Conservation (phyloP, 2,329 filamentous ascomycete genomes). For the Remersonia thermophila region DNA sequence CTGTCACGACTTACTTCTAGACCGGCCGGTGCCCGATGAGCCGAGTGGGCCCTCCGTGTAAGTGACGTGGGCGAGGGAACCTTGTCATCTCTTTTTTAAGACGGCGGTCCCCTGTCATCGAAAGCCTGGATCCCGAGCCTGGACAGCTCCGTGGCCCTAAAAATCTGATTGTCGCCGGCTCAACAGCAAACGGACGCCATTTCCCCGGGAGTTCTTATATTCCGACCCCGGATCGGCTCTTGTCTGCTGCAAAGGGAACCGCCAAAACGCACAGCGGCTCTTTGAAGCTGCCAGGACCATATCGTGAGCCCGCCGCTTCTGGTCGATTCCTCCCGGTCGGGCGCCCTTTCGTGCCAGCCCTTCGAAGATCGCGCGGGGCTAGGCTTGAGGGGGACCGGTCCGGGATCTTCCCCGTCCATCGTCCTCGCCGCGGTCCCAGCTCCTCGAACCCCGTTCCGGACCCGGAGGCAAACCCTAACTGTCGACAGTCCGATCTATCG, state of each 20-base stretch:
- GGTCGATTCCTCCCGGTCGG: background rate
- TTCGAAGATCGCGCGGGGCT: background rate
- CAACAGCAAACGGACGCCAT: constrained; percentile 4
- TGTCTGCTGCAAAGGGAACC: background rate
- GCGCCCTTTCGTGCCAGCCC: background rate
- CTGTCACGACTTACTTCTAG: too few relatives aligned
- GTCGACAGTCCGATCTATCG: constrained; percentile 9
- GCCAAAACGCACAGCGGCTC: background rate
- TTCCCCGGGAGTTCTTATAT: background rate
- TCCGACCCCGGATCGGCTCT: constrained; percentile 3
- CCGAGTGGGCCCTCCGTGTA: constrained; percentile 7
- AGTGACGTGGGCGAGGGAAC: constrained; percentile 2
- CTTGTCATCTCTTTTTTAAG: constrained; percentile 8
- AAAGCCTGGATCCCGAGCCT: too few relatives aligned
- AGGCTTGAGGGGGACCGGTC: constrained; percentile 14
- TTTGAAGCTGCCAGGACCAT: background rate
- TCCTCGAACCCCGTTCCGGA: constrained; percentile 12
- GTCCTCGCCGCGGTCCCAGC: constrained; percentile 4
- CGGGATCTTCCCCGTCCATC: constrained; percentile 18
- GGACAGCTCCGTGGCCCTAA: constrained; percentile 2
- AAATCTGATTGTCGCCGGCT: constrained; percentile 3
- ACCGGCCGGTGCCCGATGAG: background rate
- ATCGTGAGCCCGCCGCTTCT: background rate
- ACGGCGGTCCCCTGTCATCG: constrained; percentile 14
- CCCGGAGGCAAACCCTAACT: constrained; percentile 13